Conservation (phyloP, 768 basidiomycete genomes). For the Rhodocollybia butyracea region DNA sequence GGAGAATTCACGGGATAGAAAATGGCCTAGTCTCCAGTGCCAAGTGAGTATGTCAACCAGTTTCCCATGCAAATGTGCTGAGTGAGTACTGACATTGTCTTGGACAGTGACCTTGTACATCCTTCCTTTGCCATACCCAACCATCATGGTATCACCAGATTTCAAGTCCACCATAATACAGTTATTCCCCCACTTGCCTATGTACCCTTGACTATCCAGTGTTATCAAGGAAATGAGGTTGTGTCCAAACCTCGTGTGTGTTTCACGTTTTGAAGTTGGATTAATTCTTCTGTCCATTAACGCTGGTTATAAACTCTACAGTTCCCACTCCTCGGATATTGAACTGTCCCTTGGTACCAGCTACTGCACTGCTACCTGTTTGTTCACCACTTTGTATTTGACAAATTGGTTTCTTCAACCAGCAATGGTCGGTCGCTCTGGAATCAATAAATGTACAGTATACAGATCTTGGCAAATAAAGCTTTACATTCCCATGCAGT, state of each 20-base stretch:
- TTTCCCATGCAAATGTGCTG: neutral
- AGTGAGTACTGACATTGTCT: neutral
- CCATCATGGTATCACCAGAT: neutral
- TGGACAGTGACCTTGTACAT: neutral
- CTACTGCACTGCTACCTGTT: neutral
- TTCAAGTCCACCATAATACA: neutral
- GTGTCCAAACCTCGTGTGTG: neutral
- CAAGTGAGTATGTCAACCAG: neutral
- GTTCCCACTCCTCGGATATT: neutral
- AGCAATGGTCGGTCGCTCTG: neutral
- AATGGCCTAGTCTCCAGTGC: constrained; percentile 9
- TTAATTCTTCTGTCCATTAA: neutral
- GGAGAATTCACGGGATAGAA: constrained; percentile 5
- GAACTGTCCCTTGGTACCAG: neutral
- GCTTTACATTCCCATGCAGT: too few species aligned
- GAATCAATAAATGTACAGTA: neutral
- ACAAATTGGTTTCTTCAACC: neutral
- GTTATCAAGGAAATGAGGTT: neutral
- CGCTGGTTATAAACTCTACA: neutral
- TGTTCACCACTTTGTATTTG: neutral
- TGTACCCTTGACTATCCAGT: neutral
- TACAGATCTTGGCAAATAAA: too few species aligned
- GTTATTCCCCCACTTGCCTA: neutral
- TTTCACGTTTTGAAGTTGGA: neutral
- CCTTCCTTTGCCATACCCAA: neutral